A percentile compares a stretch with the other conserved stretches of the same genome.
These are phyloP conservation scores for Karstenula rhodostoma DNA, from an alignment of 2,329 filamentous ascomycete species.

Conservation along the genomic window DNA sequence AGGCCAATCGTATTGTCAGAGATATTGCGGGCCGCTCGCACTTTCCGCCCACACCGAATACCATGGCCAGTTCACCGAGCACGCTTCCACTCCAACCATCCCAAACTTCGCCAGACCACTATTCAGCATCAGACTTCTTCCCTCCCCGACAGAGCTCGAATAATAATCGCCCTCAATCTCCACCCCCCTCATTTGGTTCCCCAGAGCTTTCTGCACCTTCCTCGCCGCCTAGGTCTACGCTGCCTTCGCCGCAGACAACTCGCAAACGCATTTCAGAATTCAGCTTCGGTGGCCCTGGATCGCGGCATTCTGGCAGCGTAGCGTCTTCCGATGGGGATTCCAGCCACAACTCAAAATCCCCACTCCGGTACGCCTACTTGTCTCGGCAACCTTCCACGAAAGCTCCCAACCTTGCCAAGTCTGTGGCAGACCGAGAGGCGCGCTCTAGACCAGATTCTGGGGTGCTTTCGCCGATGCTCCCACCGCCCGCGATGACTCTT, in stretches of 20 bases:
- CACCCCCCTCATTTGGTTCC: slow-evolving; percentile 15
- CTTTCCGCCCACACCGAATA: slow-evolving; percentile 17
- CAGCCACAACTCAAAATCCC: slow-evolving; percentile 23
- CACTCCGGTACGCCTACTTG: slow-evolving; percentile 18
- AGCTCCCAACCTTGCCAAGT: slow-evolving; percentile 5
- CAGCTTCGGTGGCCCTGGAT: slow-evolving; percentile 73
- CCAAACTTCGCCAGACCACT: background rate
- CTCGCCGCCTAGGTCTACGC: slow-evolving; percentile 21
- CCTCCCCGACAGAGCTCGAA: slow-evolving; percentile 15
- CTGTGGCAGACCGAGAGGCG: slow-evolving; percentile 19
- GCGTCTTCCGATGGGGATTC: slow-evolving; percentile 76
- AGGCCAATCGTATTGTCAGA: slow-evolving; percentile 40
- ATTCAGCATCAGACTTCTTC: slow-evolving; percentile 15
- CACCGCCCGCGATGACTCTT: slow-evolving; percentile 35
- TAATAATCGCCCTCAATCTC: slow-evolving; percentile 14
- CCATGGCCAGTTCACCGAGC: slow-evolving; percentile 22
- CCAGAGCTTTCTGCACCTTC: slow-evolving; percentile 17
- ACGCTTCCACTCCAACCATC: background rate
- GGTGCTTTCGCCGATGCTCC: slow-evolving; percentile 28
- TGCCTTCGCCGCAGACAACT: slow-evolving; percentile 18
- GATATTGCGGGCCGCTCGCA: slow-evolving; percentile 32
- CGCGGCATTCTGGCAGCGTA: slow-evolving; percentile 87
- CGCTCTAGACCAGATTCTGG: slow-evolving; percentile 20
- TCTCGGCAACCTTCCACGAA: slow-evolving; percentile 16
- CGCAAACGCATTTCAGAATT: slow-evolving; percentile 37